These are phyloP conservation scores for Diddensiella transvaalensis DNA, from an alignment of 805 yeast genomes.

Conservation along the genomic window DNA sequence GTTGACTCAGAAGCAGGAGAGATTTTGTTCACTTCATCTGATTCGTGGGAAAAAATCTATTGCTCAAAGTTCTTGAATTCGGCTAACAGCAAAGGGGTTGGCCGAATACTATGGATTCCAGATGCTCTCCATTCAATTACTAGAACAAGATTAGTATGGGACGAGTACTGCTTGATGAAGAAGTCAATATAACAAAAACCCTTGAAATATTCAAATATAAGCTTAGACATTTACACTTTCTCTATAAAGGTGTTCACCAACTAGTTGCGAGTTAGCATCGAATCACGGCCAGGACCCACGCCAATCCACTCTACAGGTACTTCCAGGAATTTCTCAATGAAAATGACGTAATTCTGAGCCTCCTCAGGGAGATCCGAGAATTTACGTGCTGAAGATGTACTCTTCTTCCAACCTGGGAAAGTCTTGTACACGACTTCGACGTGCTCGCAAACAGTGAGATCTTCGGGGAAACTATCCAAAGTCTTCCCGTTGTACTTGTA, in stretches of 20 bases:
- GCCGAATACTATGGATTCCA: constrained; percentile 29
- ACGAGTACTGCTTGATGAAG: constrained; percentile 30
- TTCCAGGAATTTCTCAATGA: constrained; percentile 76
- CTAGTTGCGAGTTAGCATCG: constrained; percentile 70
- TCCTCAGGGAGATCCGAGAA: constrained; percentile 82
- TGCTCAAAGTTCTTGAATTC: constrained; percentile 28
- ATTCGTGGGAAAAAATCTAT: constrained; percentile 23
- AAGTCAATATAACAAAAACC: neutral
- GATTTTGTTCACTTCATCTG: constrained; percentile 21
- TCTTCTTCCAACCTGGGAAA: constrained; percentile 90
- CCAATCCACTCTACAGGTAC: constrained; percentile 97
- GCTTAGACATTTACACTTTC: no score
- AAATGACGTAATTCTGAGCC: constrained; percentile 79
- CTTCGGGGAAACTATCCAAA: constrained; percentile 86
- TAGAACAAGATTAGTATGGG: constrained; percentile 21
- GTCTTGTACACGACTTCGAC: constrained; percentile 91
- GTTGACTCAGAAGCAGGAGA: constrained; percentile 47
- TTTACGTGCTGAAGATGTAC: constrained; percentile 65
- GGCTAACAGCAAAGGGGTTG: constrained; percentile 25
- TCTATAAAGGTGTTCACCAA: neutral
- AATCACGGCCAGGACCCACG: constrained; percentile 95
- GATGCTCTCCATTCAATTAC: constrained; percentile 14
- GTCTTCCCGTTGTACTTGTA: constrained; percentile 77
- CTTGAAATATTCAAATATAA: neutral
- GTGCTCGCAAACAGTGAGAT: constrained; percentile 71